Conservation (phyloP, 2,329 filamentous ascomycete genomes). For the Phoma herbarum region DNA sequence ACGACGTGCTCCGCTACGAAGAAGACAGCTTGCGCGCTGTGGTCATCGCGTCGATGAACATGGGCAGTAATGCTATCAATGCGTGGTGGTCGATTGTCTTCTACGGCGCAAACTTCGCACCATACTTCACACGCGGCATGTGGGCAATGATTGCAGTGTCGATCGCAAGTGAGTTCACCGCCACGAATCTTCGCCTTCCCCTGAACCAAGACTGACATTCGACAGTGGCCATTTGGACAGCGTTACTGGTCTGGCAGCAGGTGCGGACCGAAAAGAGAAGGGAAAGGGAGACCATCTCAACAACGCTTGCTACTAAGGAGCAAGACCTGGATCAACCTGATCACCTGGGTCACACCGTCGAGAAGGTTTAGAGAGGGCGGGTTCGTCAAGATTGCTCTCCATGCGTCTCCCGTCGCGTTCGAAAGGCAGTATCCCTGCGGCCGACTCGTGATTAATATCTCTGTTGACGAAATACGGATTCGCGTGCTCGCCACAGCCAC, state of each 20-base stretch:
- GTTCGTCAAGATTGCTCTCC: constrained; percentile 1
- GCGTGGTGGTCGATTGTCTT: constrained; percentile 79
- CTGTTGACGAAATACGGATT: constrained; percentile 1
- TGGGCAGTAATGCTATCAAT: constrained; percentile 73
- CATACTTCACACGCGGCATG: constrained; percentile 74
- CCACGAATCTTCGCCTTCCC: not conserved
- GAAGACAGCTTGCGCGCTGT: constrained; percentile 70
- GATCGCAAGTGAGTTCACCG: constrained; percentile 54
- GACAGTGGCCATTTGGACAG: constrained; percentile 66
- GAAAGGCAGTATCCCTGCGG: constrained; percentile 8
- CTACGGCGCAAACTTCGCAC: constrained; percentile 72
- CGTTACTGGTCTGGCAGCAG: constrained; percentile 60
- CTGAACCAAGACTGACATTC: constrained; percentile 7
- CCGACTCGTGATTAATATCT: not conserved
- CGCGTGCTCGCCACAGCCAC: not conserved
- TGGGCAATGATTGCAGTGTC: constrained; percentile 75
- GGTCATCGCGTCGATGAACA: constrained; percentile 76
- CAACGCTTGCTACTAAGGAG: constrained; percentile 15
- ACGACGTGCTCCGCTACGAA: constrained; percentile 72
- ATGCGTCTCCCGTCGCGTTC: not conserved
- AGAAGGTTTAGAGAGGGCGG: constrained; percentile 19
- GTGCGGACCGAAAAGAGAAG: constrained; percentile 51
- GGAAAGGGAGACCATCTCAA: constrained; percentile 21
- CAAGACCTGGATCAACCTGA: constrained; percentile 19
- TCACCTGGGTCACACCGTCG: constrained; percentile 11